These are phyloP conservation scores for Talaromyces liani DNA, from an alignment of 495 filamentous ascomycete species.

Conservation along the genomic window DNA sequence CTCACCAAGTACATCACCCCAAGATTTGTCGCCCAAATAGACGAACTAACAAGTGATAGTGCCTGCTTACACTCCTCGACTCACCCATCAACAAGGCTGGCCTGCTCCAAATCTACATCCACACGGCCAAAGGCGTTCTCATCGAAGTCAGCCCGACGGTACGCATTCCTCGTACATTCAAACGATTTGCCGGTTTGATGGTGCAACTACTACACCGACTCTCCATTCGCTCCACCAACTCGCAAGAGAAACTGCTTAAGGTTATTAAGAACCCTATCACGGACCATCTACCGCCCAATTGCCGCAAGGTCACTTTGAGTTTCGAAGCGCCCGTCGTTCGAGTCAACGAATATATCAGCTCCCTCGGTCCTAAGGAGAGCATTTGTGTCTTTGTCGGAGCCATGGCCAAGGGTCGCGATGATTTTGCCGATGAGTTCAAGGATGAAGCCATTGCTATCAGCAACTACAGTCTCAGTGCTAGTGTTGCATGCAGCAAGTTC, in stretches of 20 bases:
- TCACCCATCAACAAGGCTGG: constrained; percentile 98
- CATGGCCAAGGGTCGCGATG: constrained; percentile 94
- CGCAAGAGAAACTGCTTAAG: constrained; percentile 93
- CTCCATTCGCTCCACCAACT: constrained; percentile 90
- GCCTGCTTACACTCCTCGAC: constrained; percentile 92
- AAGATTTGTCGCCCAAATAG: too few species aligned
- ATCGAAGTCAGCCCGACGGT: constrained; percentile 97
- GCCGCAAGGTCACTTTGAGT: constrained; percentile 92
- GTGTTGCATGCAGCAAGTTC: constrained; percentile 98
- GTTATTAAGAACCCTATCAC: constrained; percentile 98
- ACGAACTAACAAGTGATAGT: constrained; percentile 53
- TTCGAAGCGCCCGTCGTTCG: constrained; percentile 84
- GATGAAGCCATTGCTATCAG: constrained; percentile 98
- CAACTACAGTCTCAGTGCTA: constrained; percentile 93
- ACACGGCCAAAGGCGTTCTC: constrained; percentile 90
- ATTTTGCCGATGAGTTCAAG: constrained; percentile 89
- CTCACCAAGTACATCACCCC: too few species aligned
- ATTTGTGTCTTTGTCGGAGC: constrained; percentile 96
- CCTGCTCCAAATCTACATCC: constrained; percentile 95
- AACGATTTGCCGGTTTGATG: constrained; percentile 97
- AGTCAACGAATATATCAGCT: constrained; percentile 79
- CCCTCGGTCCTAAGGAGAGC: constrained; percentile 73
- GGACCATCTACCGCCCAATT: constrained; percentile 92
- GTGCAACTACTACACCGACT: constrained; percentile 96
- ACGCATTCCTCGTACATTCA: constrained; percentile 95